Evolutionary conservation across 768 basidiomycete genomes (phyloP), one percentile per base, ranked within the genome.

Genomic region (Tricholoma matsutake): DNA sequence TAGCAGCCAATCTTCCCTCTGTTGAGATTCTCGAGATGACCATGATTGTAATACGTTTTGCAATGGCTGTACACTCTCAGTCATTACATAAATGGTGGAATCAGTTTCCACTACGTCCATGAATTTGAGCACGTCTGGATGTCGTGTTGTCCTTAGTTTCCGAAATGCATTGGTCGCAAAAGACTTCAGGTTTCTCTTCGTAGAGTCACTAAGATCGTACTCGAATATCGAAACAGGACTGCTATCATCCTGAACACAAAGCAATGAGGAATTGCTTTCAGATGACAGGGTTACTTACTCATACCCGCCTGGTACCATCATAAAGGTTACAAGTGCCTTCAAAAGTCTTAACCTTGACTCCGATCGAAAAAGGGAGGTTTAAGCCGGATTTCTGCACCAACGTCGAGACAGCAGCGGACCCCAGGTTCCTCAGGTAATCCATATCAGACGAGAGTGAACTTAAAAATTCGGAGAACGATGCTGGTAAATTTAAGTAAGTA

Each of bases 51-150:
- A 71, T 1, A 84, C 83, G 7, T 75, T 70, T 13, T 83, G 79
- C 18, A 98, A 76, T 4, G 96, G 93, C 32, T 84, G 81, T 11
- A 98, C 89, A 3, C 93, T 88, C 74, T 99, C 97, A 1, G 97
- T 99, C 81, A 98, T 91, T 67, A 99, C 91, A 72, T 92, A 89
- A 45, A 98, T 83, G 0, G 83, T 83, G 11, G 85, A 83, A 56
- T 98, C 97, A 1, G 94, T 89, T 72, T 98, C 96, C 16, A 93
- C 86, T 1, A 85, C 92, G 64, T 98, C 97, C 78, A 99, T 85
- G 75, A 96, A 98, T 71, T 92, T 96, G 66, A 99, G 85, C 1
- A 98, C 86, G 73, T 98, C 95, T 0, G 97, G 97, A 80, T 99
- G 97, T 35, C 97, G 86, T 8, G 89, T 92, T 3, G 92, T 90